Base-by-base conservation (phyloP, 306 rosid species). In the Vigna nakashimae region DNA sequence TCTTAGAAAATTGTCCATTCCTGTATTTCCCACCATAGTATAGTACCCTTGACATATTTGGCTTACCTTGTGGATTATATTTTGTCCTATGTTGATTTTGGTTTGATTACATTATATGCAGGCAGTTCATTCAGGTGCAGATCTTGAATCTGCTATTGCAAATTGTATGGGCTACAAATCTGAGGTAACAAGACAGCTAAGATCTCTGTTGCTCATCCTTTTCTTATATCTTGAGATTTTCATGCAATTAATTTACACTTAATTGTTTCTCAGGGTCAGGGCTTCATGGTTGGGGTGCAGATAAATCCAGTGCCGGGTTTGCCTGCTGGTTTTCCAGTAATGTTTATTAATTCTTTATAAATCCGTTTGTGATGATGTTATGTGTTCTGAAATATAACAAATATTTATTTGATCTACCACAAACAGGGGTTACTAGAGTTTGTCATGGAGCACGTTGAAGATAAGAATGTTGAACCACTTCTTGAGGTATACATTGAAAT, bases 101-200 rank as follows among this genome's bases (percentile, higher is more conserved):
- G 60, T 74, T 80, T 69, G 56, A 58, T 50, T 65, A 8, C 63
- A 70, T 76, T 65, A 69, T 69, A 32, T 88, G 84, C 93, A 95
- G 99, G 97, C 94, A 56, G 98, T 95, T 87, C 97, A 95, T 87
- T 95, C 98, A n/a, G 98, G 98, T 76, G 98, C 97, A 50, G 98
- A 92, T 89, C 96, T 95, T 52, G 98, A 92, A 65, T 92, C 98
- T 77, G 91, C 99, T 58, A 85, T 92, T 81, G 6, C 87, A 82
- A 87, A 95, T 86, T 92, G 97, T 79, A 84, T 86, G 90, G 99
- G 99, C 73, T 95, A 95, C 86, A 87, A 84, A 87, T 32, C 97
- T 69, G 84, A 95, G 99, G 99, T 95, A 88, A 82, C 69, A 18
- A 67, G 45, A 65, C 42, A 71, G 24, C 62, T 26, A 79, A 75